Base-by-base conservation (phyloP, 805 yeast genomes). In the Wickerhamiella dianesei region DNA sequence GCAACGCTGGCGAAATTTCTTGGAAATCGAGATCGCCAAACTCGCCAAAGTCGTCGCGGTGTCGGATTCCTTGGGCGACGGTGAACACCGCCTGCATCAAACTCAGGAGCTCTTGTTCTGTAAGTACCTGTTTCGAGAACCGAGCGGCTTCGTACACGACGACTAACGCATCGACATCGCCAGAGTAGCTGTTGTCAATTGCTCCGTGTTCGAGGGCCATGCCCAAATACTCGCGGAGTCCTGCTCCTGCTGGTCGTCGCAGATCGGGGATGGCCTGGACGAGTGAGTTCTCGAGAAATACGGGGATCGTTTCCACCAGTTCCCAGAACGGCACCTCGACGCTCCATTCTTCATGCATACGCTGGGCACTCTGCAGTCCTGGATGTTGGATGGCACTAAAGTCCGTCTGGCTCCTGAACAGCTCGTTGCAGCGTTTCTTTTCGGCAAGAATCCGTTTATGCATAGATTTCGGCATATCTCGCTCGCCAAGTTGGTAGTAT, bases 401-500 rank as follows among this genome's bases (percentile, higher is more conserved):
- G 29, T 51, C 54, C 8, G 25, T 19, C 47, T 56, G 59, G 14
- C 36, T 40, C n/a, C 19, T 3, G 37, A 45, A 51, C 13, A 49
- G 37, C 16, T 40, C 41, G n/a, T n/a, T 21, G 46, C 59, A 53
- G 13, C 45, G 47, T 41, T 16, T 21, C 18, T 72, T 63, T 44
- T 72, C 73, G 35, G 57, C 54, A 3, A 60, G 52, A 20, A 80
- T 68, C 54, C 63, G 56, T 4, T 57, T 53, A 39, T 72, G 62
- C 48, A 74, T 68, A 2, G 64, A 59, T n/a, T 61, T 61, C 1
- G 83, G 79, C 37, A 80, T 60, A 55, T 80, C 85, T 49, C 74
- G 78, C 4, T 70, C 63, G 16, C 76, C 68, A 1, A 95, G 88
- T 21, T 87, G 70, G 60, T 85, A 86, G 18, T 76, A 66, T 51